Percentiles rank a stretch among this genome's conserved stretches.
Conservation (phyloP, 1,139 yeast species). For the Suhomyces panamericanus region DNA sequence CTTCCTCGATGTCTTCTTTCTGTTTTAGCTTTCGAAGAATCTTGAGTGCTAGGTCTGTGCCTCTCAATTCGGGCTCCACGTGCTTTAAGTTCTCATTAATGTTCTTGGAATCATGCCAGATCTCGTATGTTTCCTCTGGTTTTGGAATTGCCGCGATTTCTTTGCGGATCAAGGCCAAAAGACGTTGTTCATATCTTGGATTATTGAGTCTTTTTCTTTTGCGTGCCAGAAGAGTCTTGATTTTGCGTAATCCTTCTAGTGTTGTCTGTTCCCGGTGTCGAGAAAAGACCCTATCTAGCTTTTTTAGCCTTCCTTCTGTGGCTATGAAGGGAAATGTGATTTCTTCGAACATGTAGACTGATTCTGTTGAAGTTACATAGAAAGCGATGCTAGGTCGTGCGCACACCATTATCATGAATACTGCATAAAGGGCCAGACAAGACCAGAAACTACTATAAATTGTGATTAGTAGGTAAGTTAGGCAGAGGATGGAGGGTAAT, state of each 20-base stretch:
- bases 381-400: neutral
- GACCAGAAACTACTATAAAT: too few relatives aligned
- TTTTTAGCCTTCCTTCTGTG: constrained; percentile 5
- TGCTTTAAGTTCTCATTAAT: constrained; percentile 16
- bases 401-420: neutral
- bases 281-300: constrained; percentile 16
- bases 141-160: constrained; percentile 15
- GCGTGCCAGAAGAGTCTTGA: constrained; percentile 6
- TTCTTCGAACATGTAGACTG: constrained; percentile 15
- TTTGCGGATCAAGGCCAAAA: constrained; percentile 15
- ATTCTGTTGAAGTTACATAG: too few relatives aligned
- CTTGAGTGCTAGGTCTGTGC: constrained; percentile 6
- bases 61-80: neutral
- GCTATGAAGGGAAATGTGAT: constrained; percentile 7
- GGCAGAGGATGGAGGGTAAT: too few relatives aligned
- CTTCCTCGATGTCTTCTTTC: constrained; percentile 13
- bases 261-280: constrained; percentile 24
- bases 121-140: constrained; percentile 42
- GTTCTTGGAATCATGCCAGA: constrained; percentile 33
- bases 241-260: constrained; percentile 15
- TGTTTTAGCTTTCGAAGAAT: constrained; percentile 5
- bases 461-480: too few relatives aligned
- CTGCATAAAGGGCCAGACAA: too few relatives aligned
- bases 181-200: constrained; percentile 6
- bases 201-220: constrained; percentile 3